These are phyloP conservation scores for Mucor lusitanicus DNA, from an alignment of 371 early-diverging fungal species.

Conservation along the genomic window DNA sequence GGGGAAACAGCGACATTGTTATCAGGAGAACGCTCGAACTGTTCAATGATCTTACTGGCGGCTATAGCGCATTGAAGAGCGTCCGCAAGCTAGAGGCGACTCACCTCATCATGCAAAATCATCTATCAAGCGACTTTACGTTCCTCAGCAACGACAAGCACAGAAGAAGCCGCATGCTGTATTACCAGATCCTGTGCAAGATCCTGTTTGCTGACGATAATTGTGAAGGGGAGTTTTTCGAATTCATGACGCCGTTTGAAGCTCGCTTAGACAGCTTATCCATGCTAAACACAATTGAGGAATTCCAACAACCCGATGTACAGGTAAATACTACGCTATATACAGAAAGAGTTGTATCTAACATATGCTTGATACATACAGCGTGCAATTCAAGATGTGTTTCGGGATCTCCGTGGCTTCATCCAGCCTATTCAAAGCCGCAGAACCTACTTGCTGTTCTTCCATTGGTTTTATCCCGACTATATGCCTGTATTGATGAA, in stretches of 20 bases:
- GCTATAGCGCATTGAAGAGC: slow-evolving; percentile 72
- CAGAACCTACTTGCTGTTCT: slow-evolving; percentile 65
- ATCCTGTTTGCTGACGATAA: slow-evolving; percentile 72
- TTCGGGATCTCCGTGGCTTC: slow-evolving; percentile 83
- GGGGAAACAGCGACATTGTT: slow-evolving; percentile 32
- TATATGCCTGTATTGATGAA: slow-evolving; percentile 63
- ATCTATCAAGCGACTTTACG: slow-evolving; percentile 68
- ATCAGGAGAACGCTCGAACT: slow-evolving; percentile 54
- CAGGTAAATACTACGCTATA: slow-evolving; percentile 9
- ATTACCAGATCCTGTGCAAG: slow-evolving; percentile 79
- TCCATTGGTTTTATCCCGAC: slow-evolving; percentile 79
- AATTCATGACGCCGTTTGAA: slow-evolving; percentile 78
- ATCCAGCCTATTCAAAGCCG: slow-evolving; percentile 61
- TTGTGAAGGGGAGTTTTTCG: slow-evolving; percentile 61
- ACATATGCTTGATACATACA: background rate
- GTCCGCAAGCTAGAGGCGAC: slow-evolving; percentile 76
- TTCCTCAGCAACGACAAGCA: slow-evolving; percentile 60
- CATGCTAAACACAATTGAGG: slow-evolving; percentile 35
- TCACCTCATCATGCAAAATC: slow-evolving; percentile 70
- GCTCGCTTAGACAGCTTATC: slow-evolving; percentile 50
- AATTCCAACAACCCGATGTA: slow-evolving; percentile 45
- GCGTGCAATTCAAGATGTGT: slow-evolving; percentile 52
- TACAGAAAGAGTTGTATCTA: no score
- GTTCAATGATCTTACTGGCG: slow-evolving; percentile 76
- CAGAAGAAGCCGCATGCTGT: slow-evolving; percentile 63